Conservation (phyloP, 2,329 filamentous ascomycete species). For the Venturiaceae sp. region DNA sequence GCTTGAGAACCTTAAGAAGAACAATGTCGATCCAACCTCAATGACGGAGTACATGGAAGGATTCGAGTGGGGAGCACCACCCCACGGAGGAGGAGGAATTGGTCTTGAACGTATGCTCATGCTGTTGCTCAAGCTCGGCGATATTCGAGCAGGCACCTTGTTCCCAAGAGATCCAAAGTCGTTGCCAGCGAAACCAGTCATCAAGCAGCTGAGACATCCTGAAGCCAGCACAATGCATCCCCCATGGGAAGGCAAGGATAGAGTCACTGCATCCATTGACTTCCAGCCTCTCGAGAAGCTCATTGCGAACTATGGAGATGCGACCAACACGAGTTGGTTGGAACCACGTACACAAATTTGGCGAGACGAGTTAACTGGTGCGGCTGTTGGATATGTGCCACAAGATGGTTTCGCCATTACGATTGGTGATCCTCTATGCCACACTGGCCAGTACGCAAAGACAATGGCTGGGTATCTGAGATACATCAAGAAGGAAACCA, state of each 20-base stretch:
- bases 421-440: slow-evolving; percentile 80
- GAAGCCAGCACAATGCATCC: slow-evolving; percentile 75
- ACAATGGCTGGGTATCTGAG: slow-evolving; percentile 67
- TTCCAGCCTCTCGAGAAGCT: slow-evolving; percentile 74
- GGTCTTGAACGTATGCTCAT: slow-evolving; percentile 84
- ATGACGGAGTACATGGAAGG: slow-evolving; percentile 88
- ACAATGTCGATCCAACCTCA: slow-evolving; percentile 65
- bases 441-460: slow-evolving; percentile 62
- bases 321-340: slow-evolving; percentile 87
- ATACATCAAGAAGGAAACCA: slow-evolving; percentile 60
- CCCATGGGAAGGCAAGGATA: slow-evolving; percentile 48
- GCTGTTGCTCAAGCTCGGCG: slow-evolving; percentile 74
- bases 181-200: slow-evolving; percentile 57
- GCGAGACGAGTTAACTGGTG: slow-evolving; percentile 70
- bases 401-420: slow-evolving; percentile 73
- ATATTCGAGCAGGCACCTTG: slow-evolving; percentile 79
- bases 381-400: slow-evolving; percentile 74
- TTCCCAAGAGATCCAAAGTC: slow-evolving; percentile 87
- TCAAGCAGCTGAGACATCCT: slow-evolving; percentile 65
- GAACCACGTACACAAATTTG: slow-evolving; percentile 83
- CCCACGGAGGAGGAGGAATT: slow-evolving; percentile 83
- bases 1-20: slow-evolving; percentile 64
- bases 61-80: slow-evolving; percentile 81
- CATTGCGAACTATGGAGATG: slow-evolving; percentile 91
- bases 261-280: slow-evolving; percentile 36